These are phyloP conservation scores for Trifolium repens DNA, from an alignment of 306 rosid species.

Conservation along the genomic window DNA sequence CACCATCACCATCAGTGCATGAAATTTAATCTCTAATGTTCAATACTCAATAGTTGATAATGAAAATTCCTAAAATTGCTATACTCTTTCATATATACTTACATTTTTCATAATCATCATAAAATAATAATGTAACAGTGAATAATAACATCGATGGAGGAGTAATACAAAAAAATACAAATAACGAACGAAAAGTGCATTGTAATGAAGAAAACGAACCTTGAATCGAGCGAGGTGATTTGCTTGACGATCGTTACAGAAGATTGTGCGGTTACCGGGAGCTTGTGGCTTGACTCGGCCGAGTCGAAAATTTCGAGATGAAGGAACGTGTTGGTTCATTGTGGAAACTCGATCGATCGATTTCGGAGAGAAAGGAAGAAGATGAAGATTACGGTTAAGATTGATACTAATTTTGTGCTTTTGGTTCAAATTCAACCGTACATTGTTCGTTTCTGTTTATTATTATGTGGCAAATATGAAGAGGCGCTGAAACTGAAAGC, in stretches of 20 bases:
- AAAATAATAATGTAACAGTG: too few species aligned
- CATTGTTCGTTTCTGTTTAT: neutral
- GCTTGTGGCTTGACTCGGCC: slow-evolving; percentile 96
- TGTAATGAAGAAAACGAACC: slow-evolving; percentile 45
- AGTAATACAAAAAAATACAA: too few species aligned
- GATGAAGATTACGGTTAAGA: slow-evolving; percentile 17
- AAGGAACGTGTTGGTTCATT: slow-evolving; percentile 42
- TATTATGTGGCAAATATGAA: neutral
- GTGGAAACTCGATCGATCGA: slow-evolving; percentile 34
- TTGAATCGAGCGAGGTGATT: slow-evolving; percentile 64
- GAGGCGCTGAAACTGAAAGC: neutral
- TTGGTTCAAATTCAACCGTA: slow-evolving; percentile 1
- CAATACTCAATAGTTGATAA: neutral
- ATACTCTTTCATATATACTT: neutral
- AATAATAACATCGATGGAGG: too few species aligned
- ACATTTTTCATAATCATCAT: too few species aligned
- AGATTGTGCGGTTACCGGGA: slow-evolving; percentile 81
- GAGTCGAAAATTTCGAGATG: slow-evolving; percentile 65
- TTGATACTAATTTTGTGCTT: neutral
- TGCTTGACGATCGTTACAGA: slow-evolving; percentile 83
- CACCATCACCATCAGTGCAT: too few species aligned
- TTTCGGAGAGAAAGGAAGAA: slow-evolving; percentile 44
- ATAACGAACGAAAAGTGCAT: neutral
- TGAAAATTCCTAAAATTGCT: neutral
- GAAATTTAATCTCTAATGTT: too few species aligned